phyloP scores from a whole-genome alignment of 148 eudicot species.

The Rhododendron kiyosumense region DNA sequence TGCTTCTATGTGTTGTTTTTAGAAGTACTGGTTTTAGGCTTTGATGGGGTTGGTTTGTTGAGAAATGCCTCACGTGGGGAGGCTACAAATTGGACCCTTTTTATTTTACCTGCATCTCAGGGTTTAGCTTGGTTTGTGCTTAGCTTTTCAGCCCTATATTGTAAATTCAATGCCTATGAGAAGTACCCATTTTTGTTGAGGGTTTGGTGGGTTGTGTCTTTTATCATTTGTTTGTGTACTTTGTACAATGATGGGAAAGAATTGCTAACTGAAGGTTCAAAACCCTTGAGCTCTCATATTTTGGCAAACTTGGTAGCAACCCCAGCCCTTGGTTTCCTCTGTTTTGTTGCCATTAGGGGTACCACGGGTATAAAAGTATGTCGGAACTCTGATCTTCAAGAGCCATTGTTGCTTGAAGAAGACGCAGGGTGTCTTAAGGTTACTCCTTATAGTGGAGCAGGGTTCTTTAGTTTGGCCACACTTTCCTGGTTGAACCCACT shows the following conservation, averaged over 20 bases:
- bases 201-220: slow-evolving; percentile 88
- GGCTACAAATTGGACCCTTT: slow-evolving; percentile 36
- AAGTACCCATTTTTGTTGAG: slow-evolving; percentile 65
- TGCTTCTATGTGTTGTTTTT: slow-evolving; percentile 75
- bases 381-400: slow-evolving; percentile 72
- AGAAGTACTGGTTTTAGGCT: slow-evolving; percentile 60
- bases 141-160: slow-evolving; percentile 63
- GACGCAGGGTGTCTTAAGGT: slow-evolving; percentile 82
- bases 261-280: slow-evolving; percentile 48
- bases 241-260: slow-evolving; percentile 62
- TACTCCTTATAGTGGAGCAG: slow-evolving; percentile 85
- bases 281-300: slow-evolving; percentile 58
- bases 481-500: slow-evolving; percentile 95
- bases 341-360: slow-evolving; percentile 67
- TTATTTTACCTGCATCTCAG: slow-evolving; percentile 69
- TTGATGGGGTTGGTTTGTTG: slow-evolving; percentile 55
- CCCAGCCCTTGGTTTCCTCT: slow-evolving; percentile 77
- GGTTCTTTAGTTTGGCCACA: slow-evolving; percentile 71
- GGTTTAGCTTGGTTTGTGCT: slow-evolving; percentile 79
- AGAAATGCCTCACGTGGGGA: slow-evolving; percentile 46
- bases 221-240: slow-evolving; percentile 50
- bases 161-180: slow-evolving; percentile 56
- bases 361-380: slow-evolving; percentile 57
- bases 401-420: slow-evolving; percentile 78
- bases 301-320: slow-evolving; percentile 53